These are phyloP conservation scores for Hortaea werneckii DNA, from an alignment of 2,329 filamentous ascomycete species.

Conservation along the genomic window DNA sequence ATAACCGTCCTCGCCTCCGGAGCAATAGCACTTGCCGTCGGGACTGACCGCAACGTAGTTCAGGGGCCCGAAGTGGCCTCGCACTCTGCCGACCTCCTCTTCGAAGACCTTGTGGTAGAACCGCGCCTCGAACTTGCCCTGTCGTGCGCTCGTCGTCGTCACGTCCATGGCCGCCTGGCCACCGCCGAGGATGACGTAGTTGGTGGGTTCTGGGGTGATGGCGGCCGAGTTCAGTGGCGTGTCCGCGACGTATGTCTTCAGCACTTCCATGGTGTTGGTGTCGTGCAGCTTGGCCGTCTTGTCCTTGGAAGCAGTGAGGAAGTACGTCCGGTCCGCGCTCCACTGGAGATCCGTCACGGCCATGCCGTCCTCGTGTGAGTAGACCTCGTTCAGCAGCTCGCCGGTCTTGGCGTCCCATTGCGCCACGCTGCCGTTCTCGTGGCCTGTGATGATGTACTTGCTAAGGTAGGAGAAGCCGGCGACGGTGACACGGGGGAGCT, in stretches of 20 bases:
- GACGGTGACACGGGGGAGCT: slow-evolving; percentile 93
- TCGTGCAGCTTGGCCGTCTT: slow-evolving; percentile 92
- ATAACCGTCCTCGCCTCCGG: slow-evolving; percentile 95
- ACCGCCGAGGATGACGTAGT: slow-evolving; percentile 95
- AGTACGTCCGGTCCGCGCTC: slow-evolving; percentile 87
- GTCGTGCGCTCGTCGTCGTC: slow-evolving; percentile 82
- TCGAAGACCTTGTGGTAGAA: slow-evolving; percentile 99
- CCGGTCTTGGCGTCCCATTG: slow-evolving; percentile 87
- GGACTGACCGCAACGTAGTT: slow-evolving; percentile 95
- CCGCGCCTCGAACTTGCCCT: slow-evolving; percentile 97
- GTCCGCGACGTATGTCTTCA: slow-evolving; percentile 87
- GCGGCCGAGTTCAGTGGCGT: slow-evolving; percentile 93
- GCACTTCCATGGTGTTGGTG: slow-evolving; percentile 72
- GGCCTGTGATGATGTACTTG: slow-evolving; percentile 94
- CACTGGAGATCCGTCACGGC: slow-evolving; percentile 91
- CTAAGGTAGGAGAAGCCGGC: slow-evolving; percentile 90
- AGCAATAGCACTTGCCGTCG: slow-evolving; percentile 83
- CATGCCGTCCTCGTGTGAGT: slow-evolving; percentile 74
- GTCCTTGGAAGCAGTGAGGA: slow-evolving; percentile 97
- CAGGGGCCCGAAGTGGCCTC: slow-evolving; percentile 91
- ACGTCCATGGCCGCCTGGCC: slow-evolving; percentile 99
- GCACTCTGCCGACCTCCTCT: slow-evolving; percentile 94
- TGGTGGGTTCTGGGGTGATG: slow-evolving; percentile 94
- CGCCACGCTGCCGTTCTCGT: slow-evolving; percentile 90
- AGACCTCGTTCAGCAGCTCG: slow-evolving; percentile 69